These are phyloP conservation scores for Recurvomyces mirabilis DNA, from an alignment of 495 filamentous ascomycete species.

Conservation along the genomic window DNA sequence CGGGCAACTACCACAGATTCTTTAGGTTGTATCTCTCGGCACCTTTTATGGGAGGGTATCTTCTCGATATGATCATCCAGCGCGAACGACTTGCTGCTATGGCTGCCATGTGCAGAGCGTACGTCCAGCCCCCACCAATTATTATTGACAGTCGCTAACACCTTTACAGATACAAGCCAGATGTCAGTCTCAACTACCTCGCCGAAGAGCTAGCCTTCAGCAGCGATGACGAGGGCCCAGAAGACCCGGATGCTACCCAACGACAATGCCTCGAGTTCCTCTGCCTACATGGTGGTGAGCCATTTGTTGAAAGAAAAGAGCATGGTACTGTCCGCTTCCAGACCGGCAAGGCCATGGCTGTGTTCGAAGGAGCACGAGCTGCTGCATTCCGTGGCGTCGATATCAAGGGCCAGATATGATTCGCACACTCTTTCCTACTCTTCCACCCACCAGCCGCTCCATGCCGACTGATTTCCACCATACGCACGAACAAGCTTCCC, in stretches of 20 bases:
- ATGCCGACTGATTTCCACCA: background rate
- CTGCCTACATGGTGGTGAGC: slow-evolving; percentile 58
- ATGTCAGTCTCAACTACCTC: slow-evolving; percentile 79
- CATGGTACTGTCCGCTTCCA: slow-evolving; percentile 57
- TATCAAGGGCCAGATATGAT: slow-evolving; percentile 92
- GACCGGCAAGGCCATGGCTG: slow-evolving; percentile 56
- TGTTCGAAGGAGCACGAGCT: slow-evolving; percentile 62
- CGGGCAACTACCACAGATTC: slow-evolving; percentile 94
- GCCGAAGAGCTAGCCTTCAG: slow-evolving; percentile 94
- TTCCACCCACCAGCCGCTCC: background rate
- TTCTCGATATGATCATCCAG: slow-evolving; percentile 97
- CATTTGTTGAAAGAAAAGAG: slow-evolving; percentile 67
- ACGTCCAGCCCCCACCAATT: slow-evolving; percentile 36
- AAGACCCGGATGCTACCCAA: slow-evolving; percentile 6
- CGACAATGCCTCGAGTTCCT: slow-evolving; percentile 66
- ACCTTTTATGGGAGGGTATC: slow-evolving; percentile 93
- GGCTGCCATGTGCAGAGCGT: slow-evolving; percentile 87
- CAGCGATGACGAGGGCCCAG: slow-evolving; percentile 52
- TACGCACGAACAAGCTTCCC: no score
- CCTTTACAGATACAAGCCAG: slow-evolving; percentile 66
- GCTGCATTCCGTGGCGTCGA: slow-evolving; percentile 77
- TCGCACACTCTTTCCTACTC: background rate
- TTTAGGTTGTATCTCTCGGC: slow-evolving; percentile 82
- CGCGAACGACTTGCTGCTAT: slow-evolving; percentile 87
- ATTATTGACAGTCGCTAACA: slow-evolving; percentile 28